These are phyloP conservation scores for Madurella mycetomatis DNA, from an alignment of 2,329 filamentous ascomycete species.

Conservation along the genomic window DNA sequence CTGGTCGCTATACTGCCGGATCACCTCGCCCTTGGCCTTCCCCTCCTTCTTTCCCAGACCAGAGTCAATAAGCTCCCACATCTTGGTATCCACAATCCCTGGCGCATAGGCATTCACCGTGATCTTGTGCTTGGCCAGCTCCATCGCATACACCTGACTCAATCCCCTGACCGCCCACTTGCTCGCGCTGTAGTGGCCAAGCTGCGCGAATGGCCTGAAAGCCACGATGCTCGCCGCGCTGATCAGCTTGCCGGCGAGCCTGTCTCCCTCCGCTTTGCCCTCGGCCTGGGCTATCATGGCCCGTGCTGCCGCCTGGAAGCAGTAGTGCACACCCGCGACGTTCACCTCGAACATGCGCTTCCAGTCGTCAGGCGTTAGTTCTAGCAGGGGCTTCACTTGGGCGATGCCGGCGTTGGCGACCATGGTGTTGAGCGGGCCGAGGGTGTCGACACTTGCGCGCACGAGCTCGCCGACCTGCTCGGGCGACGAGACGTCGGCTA, in stretches of 20 bases:
- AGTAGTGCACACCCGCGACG: constrained; percentile 61
- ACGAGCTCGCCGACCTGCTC: constrained; percentile 49
- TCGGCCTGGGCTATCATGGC: constrained; percentile 58
- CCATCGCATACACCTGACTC: constrained; percentile 62
- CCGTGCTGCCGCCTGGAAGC: constrained; percentile 57
- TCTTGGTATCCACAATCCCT: constrained; percentile 61
- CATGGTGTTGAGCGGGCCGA: constrained; percentile 49
- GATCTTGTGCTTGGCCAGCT: constrained; percentile 59
- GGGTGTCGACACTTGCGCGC: constrained; percentile 43
- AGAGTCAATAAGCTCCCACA: constrained; percentile 67
- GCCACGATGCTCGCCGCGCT: constrained; percentile 53
- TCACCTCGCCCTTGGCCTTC: constrained; percentile 30
- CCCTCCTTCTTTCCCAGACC: constrained; percentile 50
- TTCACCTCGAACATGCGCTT: constrained; percentile 60
- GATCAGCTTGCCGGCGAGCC: constrained; percentile 48
- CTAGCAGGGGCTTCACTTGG: constrained; percentile 52
- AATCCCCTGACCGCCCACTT: constrained; percentile 66
- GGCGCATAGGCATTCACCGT: constrained; percentile 65
- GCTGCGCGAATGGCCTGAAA: constrained; percentile 54
- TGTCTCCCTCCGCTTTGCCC: background rate
- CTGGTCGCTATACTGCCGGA: constrained; percentile 17
- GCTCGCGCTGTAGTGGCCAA: constrained; percentile 59
- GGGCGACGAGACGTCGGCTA: constrained; percentile 58
- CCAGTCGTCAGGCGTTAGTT: constrained; percentile 54
- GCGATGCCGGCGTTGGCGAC: constrained; percentile 49